Conservation (phyloP, 768 basidiomycete genomes). For the Russula ochroleuca region DNA sequence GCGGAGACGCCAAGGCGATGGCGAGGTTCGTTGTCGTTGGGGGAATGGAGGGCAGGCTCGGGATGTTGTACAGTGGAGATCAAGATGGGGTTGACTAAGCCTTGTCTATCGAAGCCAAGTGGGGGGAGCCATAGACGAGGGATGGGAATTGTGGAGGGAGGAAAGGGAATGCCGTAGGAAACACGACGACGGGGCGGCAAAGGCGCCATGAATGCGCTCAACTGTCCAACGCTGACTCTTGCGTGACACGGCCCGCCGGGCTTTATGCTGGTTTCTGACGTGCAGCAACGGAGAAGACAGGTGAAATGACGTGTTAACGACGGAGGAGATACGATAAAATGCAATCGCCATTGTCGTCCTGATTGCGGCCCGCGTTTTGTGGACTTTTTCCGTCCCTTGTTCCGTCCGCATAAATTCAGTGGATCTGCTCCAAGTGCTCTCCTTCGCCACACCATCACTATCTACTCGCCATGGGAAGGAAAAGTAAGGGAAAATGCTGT, state of each 20-base stretch:
- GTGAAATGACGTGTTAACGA: too few species aligned
- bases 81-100: constrained; percentile 66
- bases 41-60: neutral
- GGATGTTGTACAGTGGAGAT: constrained; percentile 33
- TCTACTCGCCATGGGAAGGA: constrained; percentile 9
- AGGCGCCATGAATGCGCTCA: constrained; percentile 20
- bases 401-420: neutral
- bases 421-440: neutral
- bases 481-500: neutral
- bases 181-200: constrained; percentile 59
- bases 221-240: neutral
- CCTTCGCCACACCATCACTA: too few species aligned
- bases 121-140: constrained; percentile 71
- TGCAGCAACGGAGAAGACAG: too few species aligned
- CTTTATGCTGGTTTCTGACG: too few species aligned
- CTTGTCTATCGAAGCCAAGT: constrained; percentile 56
- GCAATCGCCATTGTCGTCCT: neutral
- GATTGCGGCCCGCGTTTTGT: neutral
- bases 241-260: neutral
- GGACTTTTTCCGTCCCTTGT: neutral
- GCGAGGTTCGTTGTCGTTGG: constrained; percentile 32
- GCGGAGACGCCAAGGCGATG: constrained; percentile 85
- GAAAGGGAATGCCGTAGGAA: constrained; percentile 79
- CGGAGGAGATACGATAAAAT: neutral
- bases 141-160: constrained; percentile 52